A percentile compares a stretch with the other conserved stretches of the same genome.
These are phyloP conservation scores for Haplosporangium sp. DNA, from an alignment of 371 early-diverging fungal genomes.

Conservation along the genomic window DNA sequence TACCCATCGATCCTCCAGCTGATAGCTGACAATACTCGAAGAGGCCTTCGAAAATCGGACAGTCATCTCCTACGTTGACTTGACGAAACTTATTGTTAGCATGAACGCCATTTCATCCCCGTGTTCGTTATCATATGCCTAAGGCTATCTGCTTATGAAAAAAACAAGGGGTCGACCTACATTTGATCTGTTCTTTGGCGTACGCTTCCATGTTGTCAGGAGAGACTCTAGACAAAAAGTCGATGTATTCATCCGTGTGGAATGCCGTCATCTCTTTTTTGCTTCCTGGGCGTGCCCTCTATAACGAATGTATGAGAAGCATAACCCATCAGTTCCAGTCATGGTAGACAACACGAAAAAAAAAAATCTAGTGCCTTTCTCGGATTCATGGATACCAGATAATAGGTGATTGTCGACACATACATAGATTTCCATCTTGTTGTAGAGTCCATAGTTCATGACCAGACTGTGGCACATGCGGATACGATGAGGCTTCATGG, in stretches of 20 bases:
- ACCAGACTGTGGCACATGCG: slow-evolving; percentile 98
- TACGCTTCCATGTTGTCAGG: slow-evolving; percentile 92
- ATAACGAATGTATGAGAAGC: background rate
- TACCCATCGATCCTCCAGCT: slow-evolving; percentile 95
- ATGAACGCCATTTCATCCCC: too few species aligned
- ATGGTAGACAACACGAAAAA: background rate
- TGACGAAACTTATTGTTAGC: too few species aligned
- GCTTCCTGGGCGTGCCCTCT: slow-evolving; percentile 92
- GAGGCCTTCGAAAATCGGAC: slow-evolving; percentile 97
- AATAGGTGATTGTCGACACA: slow-evolving; percentile 17
- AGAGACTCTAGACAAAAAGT: slow-evolving; percentile 94
- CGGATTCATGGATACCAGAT: background rate
- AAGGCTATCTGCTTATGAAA: background rate
- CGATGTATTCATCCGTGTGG: slow-evolving; percentile 99
- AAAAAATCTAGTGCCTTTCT: background rate
- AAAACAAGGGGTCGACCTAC: slow-evolving; percentile 58
- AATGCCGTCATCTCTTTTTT: slow-evolving; percentile 97
- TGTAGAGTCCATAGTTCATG: slow-evolving; percentile 94
- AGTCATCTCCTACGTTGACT: slow-evolving; percentile 97
- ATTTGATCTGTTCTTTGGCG: slow-evolving; percentile 84
- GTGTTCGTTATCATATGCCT: too few species aligned
- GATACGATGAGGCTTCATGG: slow-evolving; percentile 99
- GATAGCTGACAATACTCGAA: slow-evolving; percentile 96
- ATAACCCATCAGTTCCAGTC: too few species aligned
- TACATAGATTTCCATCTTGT: slow-evolving; percentile 92